phyloP scores from a whole-genome alignment of 371 early-diverging fungal species.

The Fennellomyces sp. region DNA sequence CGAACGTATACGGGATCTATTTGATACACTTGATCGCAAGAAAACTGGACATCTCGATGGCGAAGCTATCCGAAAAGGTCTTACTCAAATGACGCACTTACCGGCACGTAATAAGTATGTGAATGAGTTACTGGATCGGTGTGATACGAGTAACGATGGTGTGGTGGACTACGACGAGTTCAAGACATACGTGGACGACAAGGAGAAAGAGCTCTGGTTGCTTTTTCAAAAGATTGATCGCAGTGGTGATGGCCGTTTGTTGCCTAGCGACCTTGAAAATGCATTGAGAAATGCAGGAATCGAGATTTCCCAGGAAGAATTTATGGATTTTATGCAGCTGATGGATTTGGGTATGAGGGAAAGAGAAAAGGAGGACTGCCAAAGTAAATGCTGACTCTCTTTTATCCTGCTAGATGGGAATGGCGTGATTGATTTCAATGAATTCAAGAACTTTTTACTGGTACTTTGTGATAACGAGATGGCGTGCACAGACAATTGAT shows the following conservation, averaged over 20 bases:
- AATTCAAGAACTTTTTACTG: constrained; percentile 75
- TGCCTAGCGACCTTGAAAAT: constrained; percentile 50
- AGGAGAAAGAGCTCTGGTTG: constrained; percentile 64
- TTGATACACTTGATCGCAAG: constrained; percentile 41
- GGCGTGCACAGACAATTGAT: background rate
- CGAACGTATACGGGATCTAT: constrained; percentile 41
- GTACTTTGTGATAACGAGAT: constrained; percentile 29
- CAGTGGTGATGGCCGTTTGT: constrained; percentile 59
- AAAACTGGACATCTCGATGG: constrained; percentile 35
- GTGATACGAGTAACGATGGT: constrained; percentile 60
- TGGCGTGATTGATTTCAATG: constrained; percentile 67
- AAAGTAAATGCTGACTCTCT: background rate
- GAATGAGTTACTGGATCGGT: constrained; percentile 53
- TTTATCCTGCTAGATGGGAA: constrained; percentile 41
- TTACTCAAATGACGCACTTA: constrained; percentile 43
- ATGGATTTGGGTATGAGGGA: constrained; percentile 53
- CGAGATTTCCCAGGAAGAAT: constrained; percentile 58
- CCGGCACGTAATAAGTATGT: constrained; percentile 47
- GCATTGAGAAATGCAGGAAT: constrained; percentile 62
- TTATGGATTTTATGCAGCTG: constrained; percentile 56
- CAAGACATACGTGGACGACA: constrained; percentile 60
- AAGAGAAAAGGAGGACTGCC: background rate
- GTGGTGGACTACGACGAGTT: constrained; percentile 66
- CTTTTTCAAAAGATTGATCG: constrained; percentile 65
- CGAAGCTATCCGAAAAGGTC: constrained; percentile 41